These are phyloP conservation scores for Phytophthora foliorum DNA, from an alignment of 352 stramenopile species.

Conservation along the genomic window DNA sequence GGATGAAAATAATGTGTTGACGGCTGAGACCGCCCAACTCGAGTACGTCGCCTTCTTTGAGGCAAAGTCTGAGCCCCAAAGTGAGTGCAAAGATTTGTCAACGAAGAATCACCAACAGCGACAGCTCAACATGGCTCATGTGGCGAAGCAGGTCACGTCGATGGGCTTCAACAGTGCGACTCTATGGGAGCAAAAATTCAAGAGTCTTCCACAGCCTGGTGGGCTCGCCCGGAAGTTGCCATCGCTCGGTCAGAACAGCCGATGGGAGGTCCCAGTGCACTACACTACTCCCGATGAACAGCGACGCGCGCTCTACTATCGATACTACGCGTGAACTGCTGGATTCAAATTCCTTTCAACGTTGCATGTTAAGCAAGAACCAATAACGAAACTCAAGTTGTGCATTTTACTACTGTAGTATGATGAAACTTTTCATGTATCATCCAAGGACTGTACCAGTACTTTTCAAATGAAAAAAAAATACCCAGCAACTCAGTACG, in stretches of 20 bases:
- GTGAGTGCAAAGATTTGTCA: too few relatives aligned
- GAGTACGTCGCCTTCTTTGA: too few relatives aligned
- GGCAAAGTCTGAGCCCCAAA: too few relatives aligned
- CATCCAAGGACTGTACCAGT: too few relatives aligned
- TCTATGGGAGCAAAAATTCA: constrained; percentile 43
- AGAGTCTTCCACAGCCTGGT: constrained; percentile 1
- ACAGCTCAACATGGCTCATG: not conserved
- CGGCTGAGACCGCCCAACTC: not conserved
- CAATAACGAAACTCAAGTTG: too few relatives aligned
- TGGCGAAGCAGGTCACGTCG: constrained; percentile 10
- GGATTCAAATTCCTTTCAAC: too few relatives aligned
- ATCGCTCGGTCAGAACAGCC: constrained; percentile 20
- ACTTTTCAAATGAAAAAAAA: too few relatives aligned
- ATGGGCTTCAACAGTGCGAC: constrained; percentile 21
- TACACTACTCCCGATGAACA: constrained; percentile 4
- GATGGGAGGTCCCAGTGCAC: constrained; percentile 25
- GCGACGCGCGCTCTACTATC: not conserved
- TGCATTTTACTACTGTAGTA: too few relatives aligned
- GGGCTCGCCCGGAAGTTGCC: constrained; percentile 3
- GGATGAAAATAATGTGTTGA: not conserved
- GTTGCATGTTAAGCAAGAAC: too few relatives aligned
- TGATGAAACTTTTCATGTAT: too few relatives aligned
- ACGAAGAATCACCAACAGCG: too few relatives aligned
- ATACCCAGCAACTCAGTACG: too few relatives aligned
- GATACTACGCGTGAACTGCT: constrained; percentile 1